Base-by-base conservation (phyloP, 192 early-diverging fungal genomes). In the Hyaloraphidium curvatum region DNA sequence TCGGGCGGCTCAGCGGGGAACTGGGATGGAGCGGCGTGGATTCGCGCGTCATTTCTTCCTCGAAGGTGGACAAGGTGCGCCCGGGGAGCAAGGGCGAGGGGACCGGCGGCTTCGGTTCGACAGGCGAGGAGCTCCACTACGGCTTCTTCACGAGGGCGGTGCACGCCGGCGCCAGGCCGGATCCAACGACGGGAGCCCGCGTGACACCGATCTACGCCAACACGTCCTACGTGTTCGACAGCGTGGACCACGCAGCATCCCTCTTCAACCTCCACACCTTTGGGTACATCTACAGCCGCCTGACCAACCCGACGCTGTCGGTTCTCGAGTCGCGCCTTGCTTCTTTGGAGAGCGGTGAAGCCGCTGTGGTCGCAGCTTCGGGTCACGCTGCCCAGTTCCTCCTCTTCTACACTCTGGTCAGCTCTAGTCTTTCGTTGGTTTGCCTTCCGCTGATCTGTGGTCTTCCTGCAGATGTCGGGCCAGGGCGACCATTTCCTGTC, bases 231-330 rank as follows among this genome's bases (percentile, higher is more conserved):
- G 37, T 35, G 9, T 53, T 35, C 28, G 52, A 53, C 25, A 27
- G 28, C 28, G 37, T 53, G 11, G 52, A 53, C 28, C 52, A 53
- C 25, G 52, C 37, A 22, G 52, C 52, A 14, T 39, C 30, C 23
- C 52, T 53, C 23, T 53, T 53, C 52, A 35, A 29, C 5, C 52
- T 53, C 28, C 52, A 53, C 25, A 39, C 30, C 25, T 53, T 39
- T 53, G 52, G 23, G 17, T 26, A 30, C 2, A 29, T 25, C n/a
- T 26, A 53, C 9, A n/a, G n/a, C 9, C 30, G 29, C 30, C 22
- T 39, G 2, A 39, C 30, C 22, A 53, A 53, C 37, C 52, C 52
- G 19, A 26, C 52, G 5, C 30, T 39, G 2, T 25, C 30, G 30
- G 29, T 21, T 53, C 16, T 53, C 19, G 52, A 53, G 37, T 23